Base-by-base conservation (phyloP, 805 yeast species). In the Yamadazyma paraphyllophila region DNA sequence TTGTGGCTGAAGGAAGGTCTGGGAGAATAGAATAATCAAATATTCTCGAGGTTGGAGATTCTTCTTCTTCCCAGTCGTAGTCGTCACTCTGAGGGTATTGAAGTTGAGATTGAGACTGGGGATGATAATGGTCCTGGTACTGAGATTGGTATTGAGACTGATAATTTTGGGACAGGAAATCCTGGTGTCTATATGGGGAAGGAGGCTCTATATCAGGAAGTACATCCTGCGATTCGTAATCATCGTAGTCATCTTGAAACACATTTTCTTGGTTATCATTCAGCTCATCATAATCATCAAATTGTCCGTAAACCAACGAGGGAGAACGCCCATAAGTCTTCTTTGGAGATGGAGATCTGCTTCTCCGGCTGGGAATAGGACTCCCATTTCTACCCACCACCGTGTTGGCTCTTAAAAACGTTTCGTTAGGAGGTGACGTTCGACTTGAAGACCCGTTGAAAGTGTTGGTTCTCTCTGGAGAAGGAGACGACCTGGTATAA, bases 281-380 rank as follows among this genome's bases (percentile, higher is more conserved):
- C 6, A 6, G 6, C 6, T 4, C 12, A n/a, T 34, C 44, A 17
- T 32, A 7, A 7, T n/a, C 25, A 13, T 42, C 45, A 31, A 30
- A 43, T 15, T 27, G 10, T 10, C 47, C 51, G 33, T 53, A 55
- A 34, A 51, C 42, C 15, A 59, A 45, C 7, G 66, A 55, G 1
- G 67, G 64, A 7, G 66, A 56, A 20, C 60, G 44, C 3, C 57
- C 56, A 35, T 51, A 55, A 4, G 36, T 8, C 46, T 60, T 63
- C 35, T 52, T 55, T 1, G 71, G 68, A 11, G 70, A 63, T 0
- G 68, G 65, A 0, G 69, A 63, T 20, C 63, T 34, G 32, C 44
- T 39, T 38, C 43, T 7, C 12, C 32, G 27, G 13, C 14, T 13
- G 17, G 24, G 24, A 4, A 20, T 20, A 20, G 38, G 30, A 30